phyloP scores from a whole-genome alignment of 305 asterid genomes.

The Solanum hybrid region DNA sequence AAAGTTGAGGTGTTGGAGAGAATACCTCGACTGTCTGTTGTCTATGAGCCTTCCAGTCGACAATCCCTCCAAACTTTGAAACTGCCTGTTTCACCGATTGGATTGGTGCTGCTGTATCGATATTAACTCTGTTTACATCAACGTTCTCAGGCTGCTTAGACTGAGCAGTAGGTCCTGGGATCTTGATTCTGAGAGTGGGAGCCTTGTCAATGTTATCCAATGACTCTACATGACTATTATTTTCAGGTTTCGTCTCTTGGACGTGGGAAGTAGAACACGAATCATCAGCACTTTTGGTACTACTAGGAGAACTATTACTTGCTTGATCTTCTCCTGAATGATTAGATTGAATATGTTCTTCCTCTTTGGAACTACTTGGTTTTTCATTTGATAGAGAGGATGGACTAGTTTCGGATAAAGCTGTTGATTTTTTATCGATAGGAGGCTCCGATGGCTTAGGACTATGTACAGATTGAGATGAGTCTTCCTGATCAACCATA shows the following conservation, averaged over 20 bases:
- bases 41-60: slow-evolving; percentile 87
- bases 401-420: slow-evolving; percentile 2
- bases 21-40: slow-evolving; percentile 66
- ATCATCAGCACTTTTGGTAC: slow-evolving; percentile 3
- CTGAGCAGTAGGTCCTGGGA: slow-evolving; percentile 12
- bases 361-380: background rate
- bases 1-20: background rate
- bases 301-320: slow-evolving; percentile 8
- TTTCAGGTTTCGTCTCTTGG: slow-evolving; percentile 5
- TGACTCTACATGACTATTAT: background rate
- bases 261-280: slow-evolving; percentile 20
- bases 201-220: slow-evolving; percentile 18
- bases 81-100: slow-evolving; percentile 82
- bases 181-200: slow-evolving; percentile 18
- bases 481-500: slow-evolving; percentile 7
- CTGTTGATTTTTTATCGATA: background rate
- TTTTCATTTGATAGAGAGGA: background rate
- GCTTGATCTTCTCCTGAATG: slow-evolving; percentile 11
- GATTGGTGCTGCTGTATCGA: slow-evolving; percentile 67
- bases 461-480: slow-evolving; percentile 7
- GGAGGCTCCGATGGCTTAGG: slow-evolving; percentile 2
- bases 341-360: background rate
- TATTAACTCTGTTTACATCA: slow-evolving; percentile 28
- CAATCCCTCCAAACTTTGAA: slow-evolving; percentile 79
- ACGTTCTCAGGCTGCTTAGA: slow-evolving; percentile 16